These are phyloP conservation scores for Ambrosiella xylebori DNA, from an alignment of 2,329 filamentous ascomycete species.

Conservation along the genomic window DNA sequence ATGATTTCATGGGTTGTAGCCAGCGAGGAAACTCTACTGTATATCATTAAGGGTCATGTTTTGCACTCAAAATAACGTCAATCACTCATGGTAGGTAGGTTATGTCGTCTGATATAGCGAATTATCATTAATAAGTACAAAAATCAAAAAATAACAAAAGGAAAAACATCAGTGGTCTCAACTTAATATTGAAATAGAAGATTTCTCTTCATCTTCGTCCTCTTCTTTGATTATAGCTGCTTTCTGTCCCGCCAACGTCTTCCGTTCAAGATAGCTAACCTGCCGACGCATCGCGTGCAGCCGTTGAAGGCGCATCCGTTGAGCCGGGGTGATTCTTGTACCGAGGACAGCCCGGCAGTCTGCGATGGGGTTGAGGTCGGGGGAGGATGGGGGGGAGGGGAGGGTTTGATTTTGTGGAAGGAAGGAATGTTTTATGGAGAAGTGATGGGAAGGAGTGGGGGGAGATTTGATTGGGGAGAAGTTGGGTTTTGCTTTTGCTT, in stretches of 20 bases:
- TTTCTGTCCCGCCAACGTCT: neutral
- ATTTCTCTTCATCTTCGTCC: neutral
- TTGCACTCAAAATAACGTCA: too few species aligned
- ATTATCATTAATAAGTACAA: too few species aligned
- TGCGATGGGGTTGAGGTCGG: too few species aligned
- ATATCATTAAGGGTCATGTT: neutral
- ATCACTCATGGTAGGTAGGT: too few species aligned
- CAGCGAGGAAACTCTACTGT: conserved; percentile 11
- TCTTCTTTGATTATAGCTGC: conserved; percentile 3
- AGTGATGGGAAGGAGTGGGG: neutral
- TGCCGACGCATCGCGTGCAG: neutral
- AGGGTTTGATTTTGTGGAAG: too few species aligned
- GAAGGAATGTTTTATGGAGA: too few species aligned
- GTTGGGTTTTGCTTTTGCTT: neutral
- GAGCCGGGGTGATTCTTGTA: neutral
- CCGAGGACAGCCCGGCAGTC: neutral
- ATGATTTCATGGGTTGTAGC: conserved; percentile 17
- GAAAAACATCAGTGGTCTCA: too few species aligned
- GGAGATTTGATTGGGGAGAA: neutral
- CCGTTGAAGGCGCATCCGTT: conserved; percentile 1
- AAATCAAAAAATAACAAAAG: too few species aligned
- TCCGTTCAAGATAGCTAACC: neutral
- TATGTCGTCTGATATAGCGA: too few species aligned
- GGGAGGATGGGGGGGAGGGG: too few species aligned
- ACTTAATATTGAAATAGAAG: too few species aligned